Conservation (phyloP, 1,284 basidiomycete species). For the Thelephora terrestris region DNA sequence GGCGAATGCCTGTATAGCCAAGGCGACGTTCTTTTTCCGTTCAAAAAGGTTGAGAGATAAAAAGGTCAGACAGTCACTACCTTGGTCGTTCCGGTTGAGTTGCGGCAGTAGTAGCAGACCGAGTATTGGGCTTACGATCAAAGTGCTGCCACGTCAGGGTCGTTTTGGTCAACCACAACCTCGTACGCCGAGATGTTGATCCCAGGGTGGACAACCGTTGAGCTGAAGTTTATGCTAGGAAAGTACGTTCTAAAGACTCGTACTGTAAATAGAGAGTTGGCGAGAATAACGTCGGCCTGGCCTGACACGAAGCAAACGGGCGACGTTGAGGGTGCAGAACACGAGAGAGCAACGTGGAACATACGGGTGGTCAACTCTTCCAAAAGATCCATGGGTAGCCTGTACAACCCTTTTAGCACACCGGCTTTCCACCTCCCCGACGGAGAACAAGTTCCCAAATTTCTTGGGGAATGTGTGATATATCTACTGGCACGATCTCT, state of each 20-base stretch:
- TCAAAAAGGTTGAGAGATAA: conserved; percentile 95
- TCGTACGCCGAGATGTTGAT: conserved; percentile 75
- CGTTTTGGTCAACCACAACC: conserved; percentile 26
- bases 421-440: conserved; percentile 27
- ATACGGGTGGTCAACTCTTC: conserved; percentile 88
- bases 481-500: not conserved
- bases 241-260: conserved; percentile 74
- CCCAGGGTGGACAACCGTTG: conserved; percentile 84
- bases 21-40: conserved; percentile 83
- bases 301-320: conserved; percentile 29
- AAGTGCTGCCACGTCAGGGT: conserved; percentile 46
- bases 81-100: not conserved
- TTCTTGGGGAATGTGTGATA: conserved; percentile 36
- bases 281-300: conserved; percentile 83
- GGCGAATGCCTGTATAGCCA: conserved; percentile 80
- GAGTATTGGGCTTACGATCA: conserved; percentile 39
- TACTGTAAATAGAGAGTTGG: conserved; percentile 88
- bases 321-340: conserved; percentile 1
- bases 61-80: conserved; percentile 65
- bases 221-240: conserved; percentile 50
- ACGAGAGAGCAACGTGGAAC: not conserved
- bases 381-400: conserved; percentile 82
- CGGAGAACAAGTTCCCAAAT: conserved; percentile 49
- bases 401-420: conserved; percentile 66
- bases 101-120: no score